These are phyloP conservation scores for Spathaspora boniae DNA, from an alignment of 805 yeast species.

Conservation along the genomic window DNA sequence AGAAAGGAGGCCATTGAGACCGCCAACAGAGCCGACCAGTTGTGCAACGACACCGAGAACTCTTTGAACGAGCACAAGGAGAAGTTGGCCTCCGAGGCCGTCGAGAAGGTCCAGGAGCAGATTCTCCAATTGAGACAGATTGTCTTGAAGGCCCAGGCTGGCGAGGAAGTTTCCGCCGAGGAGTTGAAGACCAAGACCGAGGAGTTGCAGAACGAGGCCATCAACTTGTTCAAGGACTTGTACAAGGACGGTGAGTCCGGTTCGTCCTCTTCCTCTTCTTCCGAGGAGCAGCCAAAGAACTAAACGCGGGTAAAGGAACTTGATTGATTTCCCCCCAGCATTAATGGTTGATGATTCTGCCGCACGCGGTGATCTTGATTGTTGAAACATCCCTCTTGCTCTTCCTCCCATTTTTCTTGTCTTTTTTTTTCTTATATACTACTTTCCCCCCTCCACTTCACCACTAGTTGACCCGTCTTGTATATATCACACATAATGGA, in stretches of 20 bases:
- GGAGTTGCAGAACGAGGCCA: constrained; percentile 69
- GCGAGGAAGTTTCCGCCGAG: constrained; percentile 58
- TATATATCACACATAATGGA: constrained; percentile 2
- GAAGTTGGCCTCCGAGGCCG: constrained; percentile 43
- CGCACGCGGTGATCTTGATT: background rate
- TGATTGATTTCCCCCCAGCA: no score
- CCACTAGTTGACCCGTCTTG: constrained; percentile 1
- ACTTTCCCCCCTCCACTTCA: background rate
- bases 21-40: constrained; percentile 82
- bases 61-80: constrained; percentile 48
- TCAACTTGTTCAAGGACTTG: constrained; percentile 73
- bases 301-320: constrained; percentile 11
- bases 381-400: background rate
- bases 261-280: constrained; percentile 12
- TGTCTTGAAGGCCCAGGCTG: constrained; percentile 61
- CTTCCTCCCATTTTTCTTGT: background rate
- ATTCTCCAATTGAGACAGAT: constrained; percentile 61
- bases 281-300: constrained; percentile 28
- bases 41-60: constrained; percentile 53
- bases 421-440: background rate
- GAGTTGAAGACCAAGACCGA: constrained; percentile 71
- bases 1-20: constrained; percentile 78
- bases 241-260: constrained; percentile 23
- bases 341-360: background rate
- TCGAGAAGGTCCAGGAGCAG: constrained; percentile 46